A percentile compares a stretch with the other conserved stretches of the same genome.
Evolutionary conservation across 306 rosid genomes (phyloP).

Genomic region (Sophora flavescens): DNA sequence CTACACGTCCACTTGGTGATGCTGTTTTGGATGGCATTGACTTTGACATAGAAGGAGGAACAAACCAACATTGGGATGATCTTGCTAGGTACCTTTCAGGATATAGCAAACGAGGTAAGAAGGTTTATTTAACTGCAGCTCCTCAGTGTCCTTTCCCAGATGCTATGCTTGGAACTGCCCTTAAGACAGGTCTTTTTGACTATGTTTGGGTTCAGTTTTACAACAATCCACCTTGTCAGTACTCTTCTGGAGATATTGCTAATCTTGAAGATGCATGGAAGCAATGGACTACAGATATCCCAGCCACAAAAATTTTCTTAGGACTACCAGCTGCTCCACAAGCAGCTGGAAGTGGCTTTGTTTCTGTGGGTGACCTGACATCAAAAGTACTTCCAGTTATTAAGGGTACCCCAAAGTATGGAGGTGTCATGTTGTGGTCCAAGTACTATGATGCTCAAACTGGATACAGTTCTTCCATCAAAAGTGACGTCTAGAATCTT

Average conservation of each 20-base stretch:
- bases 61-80: conserved; percentile 60
- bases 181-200: conserved; percentile 66
- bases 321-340: conserved; percentile 65
- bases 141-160: conserved; percentile 74
- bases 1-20: conserved; percentile 60
- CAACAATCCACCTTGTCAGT: conserved; percentile 66
- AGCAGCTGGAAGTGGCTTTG: conserved; percentile 69
- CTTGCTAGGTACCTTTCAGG: conserved; percentile 60
- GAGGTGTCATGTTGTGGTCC: conserved; percentile 83
- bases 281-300: conserved; percentile 59
- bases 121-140: conserved; percentile 63
- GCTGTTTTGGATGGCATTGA: conserved; percentile 72
- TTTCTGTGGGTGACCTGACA: conserved; percentile 51
- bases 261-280: conserved; percentile 60
- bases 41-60: conserved; percentile 72
- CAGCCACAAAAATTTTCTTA: conserved; percentile 55
- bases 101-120: conserved; percentile 52
- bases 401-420: conserved; percentile 61
- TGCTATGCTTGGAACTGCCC: conserved; percentile 65
- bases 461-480: conserved; percentile 67
- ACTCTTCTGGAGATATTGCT: conserved; percentile 49
- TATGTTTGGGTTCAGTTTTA: conserved; percentile 72
- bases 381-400: conserved; percentile 62
- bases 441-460: conserved; percentile 67
- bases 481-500: conserved; percentile 46